Conservation (phyloP, 2,329 filamentous ascomycete species). For the Penicillium sp. region DNA sequence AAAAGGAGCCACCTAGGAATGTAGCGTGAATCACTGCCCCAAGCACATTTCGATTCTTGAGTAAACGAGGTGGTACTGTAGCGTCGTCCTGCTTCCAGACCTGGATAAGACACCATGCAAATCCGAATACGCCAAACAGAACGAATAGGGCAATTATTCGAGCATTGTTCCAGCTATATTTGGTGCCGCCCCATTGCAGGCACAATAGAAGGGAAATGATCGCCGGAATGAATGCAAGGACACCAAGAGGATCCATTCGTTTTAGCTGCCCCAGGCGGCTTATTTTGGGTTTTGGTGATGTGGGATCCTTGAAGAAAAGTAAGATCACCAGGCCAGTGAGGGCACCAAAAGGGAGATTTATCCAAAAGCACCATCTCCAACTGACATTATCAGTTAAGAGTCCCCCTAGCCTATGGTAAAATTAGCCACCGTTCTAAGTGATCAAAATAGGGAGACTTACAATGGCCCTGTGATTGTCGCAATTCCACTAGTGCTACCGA, state of each 20-base stretch:
- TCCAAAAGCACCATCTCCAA: conserved; percentile 47
- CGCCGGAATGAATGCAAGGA: conserved; percentile 44
- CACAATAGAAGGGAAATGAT: conserved; percentile 49
- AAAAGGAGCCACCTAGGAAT: conserved; percentile 44
- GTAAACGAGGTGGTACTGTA: conserved; percentile 46
- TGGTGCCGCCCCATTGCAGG: conserved; percentile 48
- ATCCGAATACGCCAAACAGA: conserved; percentile 49
- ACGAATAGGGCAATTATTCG: conserved; percentile 50
- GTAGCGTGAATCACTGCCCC: conserved; percentile 43
- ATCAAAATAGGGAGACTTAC: conserved; percentile 8
- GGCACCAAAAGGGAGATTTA: conserved; percentile 38
- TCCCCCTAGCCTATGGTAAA: conserved; percentile 38
- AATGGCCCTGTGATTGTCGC: conserved; percentile 44
- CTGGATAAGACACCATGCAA: conserved; percentile 41
- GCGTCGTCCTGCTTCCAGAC: conserved; percentile 42
- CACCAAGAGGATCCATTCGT: conserved; percentile 44
- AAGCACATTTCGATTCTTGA: conserved; percentile 45
- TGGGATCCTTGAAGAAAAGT: conserved; percentile 30
- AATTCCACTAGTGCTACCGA: conserved; percentile 45
- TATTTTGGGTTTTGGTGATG: conserved; percentile 20
- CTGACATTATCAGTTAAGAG: conserved; percentile 41
- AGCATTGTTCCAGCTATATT: conserved; percentile 44
- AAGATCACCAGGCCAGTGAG: conserved; percentile 33
- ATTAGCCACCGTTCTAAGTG: not conserved
- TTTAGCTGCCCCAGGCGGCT: conserved; percentile 23